Base-by-base conservation (phyloP, 2,329 filamentous ascomycete genomes). In the Ustulina deusta region DNA sequence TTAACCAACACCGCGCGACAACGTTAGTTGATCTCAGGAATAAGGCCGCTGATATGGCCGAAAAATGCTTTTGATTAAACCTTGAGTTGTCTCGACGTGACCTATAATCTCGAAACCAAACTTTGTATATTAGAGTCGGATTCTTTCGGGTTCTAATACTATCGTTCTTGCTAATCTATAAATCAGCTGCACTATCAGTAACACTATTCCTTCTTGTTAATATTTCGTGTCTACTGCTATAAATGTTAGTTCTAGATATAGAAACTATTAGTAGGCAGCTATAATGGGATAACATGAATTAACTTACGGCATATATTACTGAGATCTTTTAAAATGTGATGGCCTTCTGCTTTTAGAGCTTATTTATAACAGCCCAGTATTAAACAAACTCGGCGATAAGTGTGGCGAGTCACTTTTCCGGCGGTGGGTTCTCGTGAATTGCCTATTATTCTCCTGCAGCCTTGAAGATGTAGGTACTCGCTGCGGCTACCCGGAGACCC, bases 31-130 rank as follows among this genome's bases (percentile, higher is more conserved):
- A 56, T 27, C 61, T 40, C 32, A 63, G 51, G 40, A 63, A 63
- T 40, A 61, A 56, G 57, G 29, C 59, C 40, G 63, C 51, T 57
- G 66, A 58, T 58, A 63, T 66, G 27, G 68, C 61, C 68, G 68
- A 65, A 72, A 54, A 65, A 72, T 72, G 58, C 70, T 72, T 68
- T 65, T 70, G 60, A 71, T 69, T 61, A 38, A 38, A 36, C 67
- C 66, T 27, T 69, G 59, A 63, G 62, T 29, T 40, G 69, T 69
- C 61, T 71, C 51, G 64, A 70, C 66, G 57, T 60, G 49, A 65
- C 71, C 67, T 34, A 70, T 61, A 70, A 57, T 71, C 58, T 71
- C 44, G 46, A 72, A 72, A 61, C 65, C 67, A 67, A 71, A 71
- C 48, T 69, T 70, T 59, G 59, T n/a, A n/a, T n/a, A 48, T 61